A percentile compares a stretch with the other conserved stretches of the same genome.
phyloP scores from a whole-genome alignment of 2,329 filamentous ascomycete species.

The Paecilomyces sp. region DNA sequence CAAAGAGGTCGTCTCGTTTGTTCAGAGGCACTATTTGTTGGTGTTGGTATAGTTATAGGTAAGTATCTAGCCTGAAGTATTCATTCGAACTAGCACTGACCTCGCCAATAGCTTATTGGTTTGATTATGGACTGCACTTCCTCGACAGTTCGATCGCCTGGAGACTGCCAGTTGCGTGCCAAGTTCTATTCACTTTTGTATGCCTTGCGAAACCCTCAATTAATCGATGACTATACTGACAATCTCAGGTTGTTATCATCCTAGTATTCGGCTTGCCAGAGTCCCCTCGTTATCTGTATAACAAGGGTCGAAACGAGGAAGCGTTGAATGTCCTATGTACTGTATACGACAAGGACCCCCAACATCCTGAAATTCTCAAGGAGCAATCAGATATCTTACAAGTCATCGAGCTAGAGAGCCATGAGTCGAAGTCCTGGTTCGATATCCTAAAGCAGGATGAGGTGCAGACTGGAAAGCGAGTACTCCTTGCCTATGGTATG shows the following conservation, averaged over 20 bases:
- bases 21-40: slow-evolving; percentile 34
- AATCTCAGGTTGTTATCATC: neutral
- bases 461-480: slow-evolving; percentile 36
- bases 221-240: neutral
- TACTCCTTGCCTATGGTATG: slow-evolving; percentile 42
- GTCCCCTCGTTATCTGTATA: slow-evolving; percentile 7
- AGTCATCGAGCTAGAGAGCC: slow-evolving; percentile 3
- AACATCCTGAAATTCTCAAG: slow-evolving; percentile 4
- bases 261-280: slow-evolving; percentile 4
- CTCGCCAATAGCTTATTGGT: neutral
- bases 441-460: slow-evolving; percentile 38
- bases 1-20: slow-evolving; percentile 38
- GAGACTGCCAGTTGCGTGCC: neutral
- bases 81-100: neutral
- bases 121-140: neutral
- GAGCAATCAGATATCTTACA: slow-evolving; percentile 4
- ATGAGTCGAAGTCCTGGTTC: slow-evolving; percentile 26
- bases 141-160: neutral
- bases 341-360: slow-evolving; percentile 1
- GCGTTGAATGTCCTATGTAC: slow-evolving; percentile 3
- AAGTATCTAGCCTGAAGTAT: neutral
- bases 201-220: neutral
- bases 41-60: slow-evolving; percentile 29
- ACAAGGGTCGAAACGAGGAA: slow-evolving; percentile 7
- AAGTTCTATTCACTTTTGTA: neutral